A percentile compares a stretch with the other conserved stretches of the same genome.
These are phyloP conservation scores for Fusarium sp. DNA, from an alignment of 2,329 filamentous ascomycete genomes.

Conservation along the genomic window DNA sequence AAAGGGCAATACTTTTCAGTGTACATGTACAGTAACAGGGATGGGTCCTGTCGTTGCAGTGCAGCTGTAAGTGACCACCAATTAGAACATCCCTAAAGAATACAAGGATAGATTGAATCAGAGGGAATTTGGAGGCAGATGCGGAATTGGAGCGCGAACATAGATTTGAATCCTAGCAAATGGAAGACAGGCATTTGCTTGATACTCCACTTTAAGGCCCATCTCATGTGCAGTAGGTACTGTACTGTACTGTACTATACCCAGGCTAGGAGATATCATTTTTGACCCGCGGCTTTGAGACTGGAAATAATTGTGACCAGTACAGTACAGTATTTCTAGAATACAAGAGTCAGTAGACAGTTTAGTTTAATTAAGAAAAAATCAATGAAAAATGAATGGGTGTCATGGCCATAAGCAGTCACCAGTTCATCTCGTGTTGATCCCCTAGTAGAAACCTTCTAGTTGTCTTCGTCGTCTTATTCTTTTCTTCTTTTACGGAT, in stretches of 20 bases:
- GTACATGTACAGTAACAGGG: not conserved
- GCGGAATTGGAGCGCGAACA: constrained; percentile 14
- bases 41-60: not conserved
- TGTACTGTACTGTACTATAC: not conserved
- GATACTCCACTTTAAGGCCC: constrained; percentile 4
- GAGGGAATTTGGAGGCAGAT: constrained; percentile 1
- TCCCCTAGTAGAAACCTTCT: constrained; percentile 21
- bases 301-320: not conserved
- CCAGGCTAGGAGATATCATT: not conserved
- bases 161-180: constrained; percentile 4
- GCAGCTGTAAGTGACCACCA: constrained; percentile 6
- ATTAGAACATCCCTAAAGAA: not conserved
- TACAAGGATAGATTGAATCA: not conserved
- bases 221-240: not conserved
- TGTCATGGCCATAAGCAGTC: not conserved
- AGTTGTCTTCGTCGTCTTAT: constrained; percentile 12
- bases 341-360: not conserved
- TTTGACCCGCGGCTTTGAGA: not conserved
- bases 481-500: not conserved
- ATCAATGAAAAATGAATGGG: not conserved
- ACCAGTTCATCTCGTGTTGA: not conserved
- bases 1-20: not conserved
- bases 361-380: not conserved
- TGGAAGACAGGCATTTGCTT: constrained; percentile 1
- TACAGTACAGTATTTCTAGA: not conserved